These are phyloP conservation scores for Phytopythium chamaehyphon DNA, from an alignment of 352 stramenopile genomes.

Conservation along the genomic window DNA sequence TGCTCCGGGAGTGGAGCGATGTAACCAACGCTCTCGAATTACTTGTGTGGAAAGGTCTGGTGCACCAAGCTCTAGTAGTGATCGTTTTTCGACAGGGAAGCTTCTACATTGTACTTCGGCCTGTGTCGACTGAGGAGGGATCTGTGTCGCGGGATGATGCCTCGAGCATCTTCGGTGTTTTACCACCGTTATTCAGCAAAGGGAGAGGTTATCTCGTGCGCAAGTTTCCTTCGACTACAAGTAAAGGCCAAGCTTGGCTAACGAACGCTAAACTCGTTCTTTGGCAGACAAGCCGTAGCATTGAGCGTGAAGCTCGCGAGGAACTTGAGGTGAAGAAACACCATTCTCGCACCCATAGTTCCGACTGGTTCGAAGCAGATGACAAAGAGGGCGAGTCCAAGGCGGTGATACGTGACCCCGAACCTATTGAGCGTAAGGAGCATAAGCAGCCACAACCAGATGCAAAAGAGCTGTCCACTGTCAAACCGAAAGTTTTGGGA, in stretches of 20 bases:
- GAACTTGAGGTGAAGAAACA: conserved; percentile 28
- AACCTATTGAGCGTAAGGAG: conserved; percentile 15
- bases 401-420: conserved; percentile 10
- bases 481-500: not conserved
- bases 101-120: conserved; percentile 47
- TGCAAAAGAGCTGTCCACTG: not conserved
- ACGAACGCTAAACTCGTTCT: conserved; percentile 45
- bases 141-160: conserved; percentile 23
- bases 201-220: conserved; percentile 51
- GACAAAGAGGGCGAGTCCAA: conserved; percentile 10
- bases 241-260: conserved; percentile 29
- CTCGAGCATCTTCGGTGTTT: conserved; percentile 36
- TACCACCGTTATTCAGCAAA: conserved; percentile 40
- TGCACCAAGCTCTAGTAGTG: conserved; percentile 47
- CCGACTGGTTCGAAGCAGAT: conserved; percentile 36
- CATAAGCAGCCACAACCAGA: not conserved
- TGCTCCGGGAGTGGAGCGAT: conserved; percentile 7
- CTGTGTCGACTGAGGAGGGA: conserved; percentile 15
- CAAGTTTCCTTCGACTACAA: conserved; percentile 20
- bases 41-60: conserved; percentile 57
- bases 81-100: conserved; percentile 44
- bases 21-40: conserved; percentile 26
- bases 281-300: conserved; percentile 53
- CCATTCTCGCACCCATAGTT: conserved; percentile 9
- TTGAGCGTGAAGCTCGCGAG: conserved; percentile 39